These are phyloP conservation scores for Ophiostoma australiae DNA, from an alignment of 2,329 filamentous ascomycete species.

Conservation along the genomic window DNA sequence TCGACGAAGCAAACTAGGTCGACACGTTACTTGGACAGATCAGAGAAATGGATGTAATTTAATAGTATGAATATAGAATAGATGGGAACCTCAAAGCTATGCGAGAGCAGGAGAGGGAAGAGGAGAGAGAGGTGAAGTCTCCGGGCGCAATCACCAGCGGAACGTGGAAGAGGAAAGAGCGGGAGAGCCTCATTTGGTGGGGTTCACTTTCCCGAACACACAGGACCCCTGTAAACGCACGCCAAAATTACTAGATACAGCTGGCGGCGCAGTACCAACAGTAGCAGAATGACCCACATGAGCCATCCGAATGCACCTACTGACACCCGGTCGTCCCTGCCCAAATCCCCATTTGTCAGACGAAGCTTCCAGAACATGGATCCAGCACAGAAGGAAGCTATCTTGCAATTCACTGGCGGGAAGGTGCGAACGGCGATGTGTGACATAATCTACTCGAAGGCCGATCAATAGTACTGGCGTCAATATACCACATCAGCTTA, in stretches of 20 bases:
- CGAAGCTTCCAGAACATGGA: slow-evolving; percentile 21
- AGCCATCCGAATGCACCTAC: neutral
- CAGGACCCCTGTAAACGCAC: slow-evolving; percentile 3
- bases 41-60: neutral
- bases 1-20: neutral
- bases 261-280: neutral
- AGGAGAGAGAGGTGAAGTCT: neutral
- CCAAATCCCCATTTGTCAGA: slow-evolving; percentile 3
- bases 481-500: neutral
- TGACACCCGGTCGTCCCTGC: neutral
- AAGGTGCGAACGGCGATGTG: neutral
- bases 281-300: neutral
- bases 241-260: neutral
- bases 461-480: neutral
- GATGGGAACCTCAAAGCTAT: neutral
- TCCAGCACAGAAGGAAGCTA: neutral
- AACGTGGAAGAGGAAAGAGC: neutral
- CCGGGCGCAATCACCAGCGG: neutral
- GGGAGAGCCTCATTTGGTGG: neutral
- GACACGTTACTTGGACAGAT: neutral
- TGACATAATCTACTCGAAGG: neutral
- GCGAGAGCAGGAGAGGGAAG: neutral
- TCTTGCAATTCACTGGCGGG: neutral
- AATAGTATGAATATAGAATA: neutral
- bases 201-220: neutral